These are phyloP conservation scores for Petrea volubilis DNA, from an alignment of 257 asterid genomes.

Conservation along the genomic window DNA sequence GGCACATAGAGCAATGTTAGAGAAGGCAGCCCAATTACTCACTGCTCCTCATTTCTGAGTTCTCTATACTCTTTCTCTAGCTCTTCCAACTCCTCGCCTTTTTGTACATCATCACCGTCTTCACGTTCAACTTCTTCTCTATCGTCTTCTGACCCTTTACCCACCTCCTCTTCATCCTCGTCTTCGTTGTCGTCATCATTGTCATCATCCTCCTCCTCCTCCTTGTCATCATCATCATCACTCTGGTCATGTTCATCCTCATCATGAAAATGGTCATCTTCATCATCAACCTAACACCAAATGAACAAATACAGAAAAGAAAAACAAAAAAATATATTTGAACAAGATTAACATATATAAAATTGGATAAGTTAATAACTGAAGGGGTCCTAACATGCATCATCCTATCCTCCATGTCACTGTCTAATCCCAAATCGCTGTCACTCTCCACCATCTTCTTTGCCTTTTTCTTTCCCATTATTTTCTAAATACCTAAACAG, in stretches of 20 bases:
- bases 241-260: conserved; percentile 18
- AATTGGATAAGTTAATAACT: neutral
- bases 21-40: conserved; percentile 32
- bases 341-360: neutral
- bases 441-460: conserved; percentile 45
- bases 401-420: conserved; percentile 28
- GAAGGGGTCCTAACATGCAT: conserved; percentile 35
- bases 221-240: conserved; percentile 13
- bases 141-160: no score
- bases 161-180: conserved; percentile 24
- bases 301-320: neutral
- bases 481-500: neutral
- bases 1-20: neutral
- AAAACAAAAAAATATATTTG: neutral
- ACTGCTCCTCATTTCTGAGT: conserved; percentile 76
- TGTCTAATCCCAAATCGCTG: conserved; percentile 46
- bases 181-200: conserved; percentile 24
- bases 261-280: conserved; percentile 12
- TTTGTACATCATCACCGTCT: conserved; percentile 36
- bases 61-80: conserved; percentile 70
- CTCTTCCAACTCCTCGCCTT: conserved; percentile 65
- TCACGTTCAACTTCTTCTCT: conserved; percentile 27
- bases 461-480: conserved; percentile 48
- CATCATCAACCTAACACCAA: conserved; percentile 23
- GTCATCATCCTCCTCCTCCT: conserved; percentile 15